Evolutionary conservation across 1,284 basidiomycete species (phyloP), one percentile per base, ranked within the genome.

Genomic region (Trametes hirsuta): DNA sequence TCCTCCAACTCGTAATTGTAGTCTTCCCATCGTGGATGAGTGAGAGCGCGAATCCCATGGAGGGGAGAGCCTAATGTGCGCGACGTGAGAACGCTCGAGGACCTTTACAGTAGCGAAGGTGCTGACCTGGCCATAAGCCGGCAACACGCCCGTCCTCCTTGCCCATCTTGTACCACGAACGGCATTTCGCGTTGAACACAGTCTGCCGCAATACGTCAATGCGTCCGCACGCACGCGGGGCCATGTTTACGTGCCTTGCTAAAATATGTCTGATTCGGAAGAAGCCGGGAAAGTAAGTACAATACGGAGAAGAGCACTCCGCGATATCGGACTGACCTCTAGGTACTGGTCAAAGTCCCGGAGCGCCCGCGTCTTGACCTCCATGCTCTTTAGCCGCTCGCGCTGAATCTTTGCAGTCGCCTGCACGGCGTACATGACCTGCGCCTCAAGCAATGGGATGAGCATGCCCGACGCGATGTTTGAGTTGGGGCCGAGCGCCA

Each of bases 81-180:
- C 45, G 25, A 36, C 6, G 34, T 11, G 5, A 8, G 10, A 39
- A 12, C 12, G 24, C n/a, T 10, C 5, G 22, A 25, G 15, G 9
- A 1, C 30, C 8, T 8, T 30, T 30, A 30, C 8, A 6, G 35
- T 10, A 3, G 21, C 35, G 3, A n/a, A 15, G 30, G 22, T 18
- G 44, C 71, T 22, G 61, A 81, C 85, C 84, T 30, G 86, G 86
- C 84, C 84, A 89, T 4, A 88, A 72, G 0, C 76, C 84, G 21
- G 79, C 77, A 2, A 87, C 75, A 1, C 82, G 77, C 2, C 87
- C 86, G 58, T 86, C 83, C 64, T 80, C 79, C 60, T 81, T 81
- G 4, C 85, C 85, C 47, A 75, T 76, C 69, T 88, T 88, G 67
- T 88, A 89, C 87, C 87, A 90, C 3, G 84, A 84, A 4, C 80